Conservation (phyloP, 495 filamentous ascomycete genomes). For the Articulospora tetracladia region DNA sequence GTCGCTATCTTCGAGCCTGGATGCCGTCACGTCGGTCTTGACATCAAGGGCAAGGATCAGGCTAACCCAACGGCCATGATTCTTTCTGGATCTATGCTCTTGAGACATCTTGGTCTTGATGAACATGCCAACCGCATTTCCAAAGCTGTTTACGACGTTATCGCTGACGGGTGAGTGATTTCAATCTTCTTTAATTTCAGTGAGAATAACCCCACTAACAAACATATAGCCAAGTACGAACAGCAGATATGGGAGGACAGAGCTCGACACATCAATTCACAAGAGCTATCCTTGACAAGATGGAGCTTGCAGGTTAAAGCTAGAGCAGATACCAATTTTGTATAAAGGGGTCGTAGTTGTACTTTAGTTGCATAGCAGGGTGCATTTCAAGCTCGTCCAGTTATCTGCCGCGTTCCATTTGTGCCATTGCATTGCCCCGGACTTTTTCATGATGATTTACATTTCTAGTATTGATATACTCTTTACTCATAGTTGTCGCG, state of each 20-base stretch:
- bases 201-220: slow-evolving; percentile 11
- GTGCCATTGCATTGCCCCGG: background rate
- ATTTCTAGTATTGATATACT: no score
- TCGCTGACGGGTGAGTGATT: slow-evolving; percentile 77
- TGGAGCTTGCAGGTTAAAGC: slow-evolving; percentile 56
- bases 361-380: slow-evolving; percentile 23
- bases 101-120: slow-evolving; percentile 93
- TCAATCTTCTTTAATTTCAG: background rate
- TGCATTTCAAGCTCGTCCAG: background rate
- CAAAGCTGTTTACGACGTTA: slow-evolving; percentile 95
- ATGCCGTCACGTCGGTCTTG: slow-evolving; percentile 96
- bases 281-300: slow-evolving; percentile 83
- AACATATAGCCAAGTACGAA: slow-evolving; percentile 66
- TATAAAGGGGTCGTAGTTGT: slow-evolving; percentile 26
- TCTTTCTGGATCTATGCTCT: slow-evolving; percentile 91
- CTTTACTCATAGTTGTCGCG: background rate
- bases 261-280: slow-evolving; percentile 93
- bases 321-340: slow-evolving; percentile 4
- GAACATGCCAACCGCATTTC: slow-evolving; percentile 98
- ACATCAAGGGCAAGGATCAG: slow-evolving; percentile 99
- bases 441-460: background rate
- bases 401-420: no score
- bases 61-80: slow-evolving; percentile 96
- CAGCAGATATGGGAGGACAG: slow-evolving; percentile 91
- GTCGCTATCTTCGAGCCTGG: slow-evolving; percentile 98